Evolutionary conservation across 179 eudicot genomes (phyloP).

Genomic region (Amaranthus tricolor): DNA sequence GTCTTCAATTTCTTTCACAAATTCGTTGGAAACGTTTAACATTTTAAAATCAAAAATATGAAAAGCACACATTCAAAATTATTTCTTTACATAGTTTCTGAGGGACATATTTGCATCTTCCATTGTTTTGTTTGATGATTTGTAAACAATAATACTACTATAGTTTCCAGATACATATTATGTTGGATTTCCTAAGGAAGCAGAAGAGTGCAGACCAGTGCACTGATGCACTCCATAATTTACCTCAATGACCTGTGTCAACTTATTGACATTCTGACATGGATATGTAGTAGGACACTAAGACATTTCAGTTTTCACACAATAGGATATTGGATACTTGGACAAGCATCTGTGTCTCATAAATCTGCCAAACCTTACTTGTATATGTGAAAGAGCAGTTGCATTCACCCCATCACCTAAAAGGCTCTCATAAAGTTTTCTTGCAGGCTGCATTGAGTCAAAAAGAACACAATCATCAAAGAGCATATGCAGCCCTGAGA

Average conservation of each 20-base stretch:
- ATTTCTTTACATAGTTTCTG: background rate
- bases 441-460: slow-evolving; percentile 66
- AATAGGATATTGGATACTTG: no score
- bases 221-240: no score
- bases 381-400: slow-evolving; percentile 87
- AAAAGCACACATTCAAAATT: background rate
- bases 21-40: background rate
- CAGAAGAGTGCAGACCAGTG: background rate
- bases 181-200: background rate
- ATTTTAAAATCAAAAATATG: background rate
- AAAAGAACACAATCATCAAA: slow-evolving; percentile 11
- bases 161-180: background rate
- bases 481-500: slow-evolving; percentile 8
- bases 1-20: background rate
- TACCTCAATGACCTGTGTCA: no score
- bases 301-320: no score
- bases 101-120: background rate
- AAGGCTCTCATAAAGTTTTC: slow-evolving; percentile 84
- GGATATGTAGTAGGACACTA: no score
- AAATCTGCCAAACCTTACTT: slow-evolving; percentile 42
- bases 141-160: background rate
- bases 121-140: background rate
- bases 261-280: no score
- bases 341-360: no score
- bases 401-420: slow-evolving; percentile 68